Evolutionary conservation across 441 rosid genomes (phyloP), one percentile per base, ranked within the genome.

Genomic region (Croton setiger): DNA sequence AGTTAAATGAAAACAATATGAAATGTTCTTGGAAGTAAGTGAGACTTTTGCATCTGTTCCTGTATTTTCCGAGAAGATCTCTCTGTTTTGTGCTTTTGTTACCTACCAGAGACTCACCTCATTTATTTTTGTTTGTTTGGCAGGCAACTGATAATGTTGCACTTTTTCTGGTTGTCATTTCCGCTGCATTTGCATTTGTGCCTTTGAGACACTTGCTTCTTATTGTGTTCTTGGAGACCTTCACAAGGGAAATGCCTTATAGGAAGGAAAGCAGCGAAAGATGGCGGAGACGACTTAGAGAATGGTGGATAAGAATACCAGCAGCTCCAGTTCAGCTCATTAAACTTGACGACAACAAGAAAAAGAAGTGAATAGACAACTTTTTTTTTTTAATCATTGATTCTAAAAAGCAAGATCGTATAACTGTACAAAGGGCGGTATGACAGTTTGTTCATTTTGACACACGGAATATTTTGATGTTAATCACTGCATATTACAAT

Each of bases 291-390:
- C 85, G 95, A 70, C n/a, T 88, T 47, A 84, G 88, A 77, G 98
- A 93, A 68, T 91, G 98, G 98, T 93, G 96, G 98, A 64, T 86
- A 63, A 83, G 91, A 69, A 81, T 93, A 69, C 97, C 98, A 0
- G 95, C 96, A 69, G 98, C 97, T 52, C 92, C 93, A 9, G 95
- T 93, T 73, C 87, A 82, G 76, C 85, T 93, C 59, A 69, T 83
- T 69, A 86, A 80, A 84, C 61, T 75, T 0, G 91, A 85, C 23
- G 91, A 85, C 20, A 76, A 72, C 76, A 92, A 85, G 87, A 93
- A 91, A 75, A 87, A 77, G 86, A 90, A 85, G 72, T 81, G 80
- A 85, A 54, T 48, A 45, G 37, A 74, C 55, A 2, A 13, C 27
- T 56, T 72, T 39, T n/a, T 36, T 41, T 57, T 65, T 65, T 58